Conservation (phyloP, 2,329 filamentous ascomycete species). For the Arachnomyces sp. region DNA sequence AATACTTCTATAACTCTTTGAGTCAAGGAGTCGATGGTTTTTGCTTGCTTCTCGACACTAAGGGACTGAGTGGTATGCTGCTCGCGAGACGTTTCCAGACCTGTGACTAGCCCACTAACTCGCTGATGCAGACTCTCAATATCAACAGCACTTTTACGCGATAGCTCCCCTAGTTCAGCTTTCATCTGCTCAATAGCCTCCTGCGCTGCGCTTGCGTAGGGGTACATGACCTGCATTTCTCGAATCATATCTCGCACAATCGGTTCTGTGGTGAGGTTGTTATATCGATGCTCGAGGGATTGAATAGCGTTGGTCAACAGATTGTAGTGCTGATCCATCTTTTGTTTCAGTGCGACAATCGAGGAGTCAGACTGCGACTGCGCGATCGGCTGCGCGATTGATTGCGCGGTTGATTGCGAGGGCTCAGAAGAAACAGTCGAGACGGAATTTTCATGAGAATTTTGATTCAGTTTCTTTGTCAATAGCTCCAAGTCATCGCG, state of each 20-base stretch:
- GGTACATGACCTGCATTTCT: constrained; percentile 29
- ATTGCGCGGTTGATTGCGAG: too few species aligned
- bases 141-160: constrained; percentile 1
- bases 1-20: constrained; percentile 4
- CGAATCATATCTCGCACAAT: constrained; percentile 27
- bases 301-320: constrained; percentile 18
- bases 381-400: too few species aligned
- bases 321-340: constrained; percentile 7
- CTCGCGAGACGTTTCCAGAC: background rate
- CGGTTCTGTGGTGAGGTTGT: constrained; percentile 37
- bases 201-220: constrained; percentile 18
- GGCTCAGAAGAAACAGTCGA: too few species aligned
- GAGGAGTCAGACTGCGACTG: constrained; percentile 1
- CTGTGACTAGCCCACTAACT: background rate
- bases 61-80: too few species aligned
- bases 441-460: too few species aligned
- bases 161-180: constrained; percentile 9
- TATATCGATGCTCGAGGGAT: constrained; percentile 42
- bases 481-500: too few species aligned
- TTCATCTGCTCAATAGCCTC: constrained; percentile 16
- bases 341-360: constrained; percentile 6
- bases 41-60: background rate
- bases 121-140: constrained; percentile 4
- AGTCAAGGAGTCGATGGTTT: constrained; percentile 3
- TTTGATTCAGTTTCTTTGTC: too few species aligned